Percentiles rank a stretch among this genome's conserved stretches.
Evolutionary conservation across 257 asterid species (phyloP).

Genomic region (Galeopsis tetrahit): DNA sequence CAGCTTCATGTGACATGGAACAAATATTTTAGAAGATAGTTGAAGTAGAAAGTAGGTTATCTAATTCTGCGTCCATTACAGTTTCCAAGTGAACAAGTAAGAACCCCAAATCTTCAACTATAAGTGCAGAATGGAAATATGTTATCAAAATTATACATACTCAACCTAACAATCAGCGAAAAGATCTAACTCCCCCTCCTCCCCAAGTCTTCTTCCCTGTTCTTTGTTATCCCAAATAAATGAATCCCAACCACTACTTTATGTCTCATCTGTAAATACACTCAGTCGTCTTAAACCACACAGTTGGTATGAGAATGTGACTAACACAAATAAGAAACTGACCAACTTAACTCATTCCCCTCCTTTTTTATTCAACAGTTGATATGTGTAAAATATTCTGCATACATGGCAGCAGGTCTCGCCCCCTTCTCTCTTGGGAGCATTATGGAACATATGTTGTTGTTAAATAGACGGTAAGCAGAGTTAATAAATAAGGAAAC

Average conservation of each 20-base stretch:
- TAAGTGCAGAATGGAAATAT: neutral
- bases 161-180: neutral
- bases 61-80: neutral
- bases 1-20: conserved; percentile 58
- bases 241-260: neutral
- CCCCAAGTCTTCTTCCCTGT: neutral
- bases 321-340: conserved; percentile 13
- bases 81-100: conserved; percentile 15
- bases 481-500: conserved; percentile 1
- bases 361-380: conserved; percentile 5
- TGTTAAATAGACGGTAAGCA: neutral
- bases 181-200: neutral
- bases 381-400: neutral
- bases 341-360: neutral
- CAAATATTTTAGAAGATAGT: conserved; percentile 12
- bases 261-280: conserved; percentile 1
- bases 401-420: neutral
- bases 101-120: neutral
- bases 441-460: conserved; percentile 3
- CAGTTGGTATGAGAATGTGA: conserved; percentile 1
- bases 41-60: conserved; percentile 1
- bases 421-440: neutral
- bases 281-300: neutral
- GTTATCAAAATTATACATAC: conserved; percentile 2
- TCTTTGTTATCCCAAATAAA: neutral